phyloP scores from a whole-genome alignment of 108 stramenopile genomes.

The Nitzschia sp. region DNA sequence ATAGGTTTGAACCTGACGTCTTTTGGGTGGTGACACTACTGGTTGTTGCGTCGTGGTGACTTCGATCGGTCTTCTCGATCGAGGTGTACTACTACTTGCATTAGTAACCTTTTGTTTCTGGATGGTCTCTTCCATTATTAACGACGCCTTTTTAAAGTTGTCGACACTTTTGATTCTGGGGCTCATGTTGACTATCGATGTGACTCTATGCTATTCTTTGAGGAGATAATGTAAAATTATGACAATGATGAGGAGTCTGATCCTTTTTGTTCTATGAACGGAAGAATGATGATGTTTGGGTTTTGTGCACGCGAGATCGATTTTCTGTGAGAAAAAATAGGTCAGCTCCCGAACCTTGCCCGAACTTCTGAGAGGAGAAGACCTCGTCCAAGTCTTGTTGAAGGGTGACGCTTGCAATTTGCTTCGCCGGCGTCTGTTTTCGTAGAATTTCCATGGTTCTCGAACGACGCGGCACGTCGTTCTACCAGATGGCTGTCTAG shows the following conservation, averaged over 20 bases:
- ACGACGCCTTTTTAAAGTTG: not conserved
- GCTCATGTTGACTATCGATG: not conserved
- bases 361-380: not conserved
- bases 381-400: not conserved
- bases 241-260: no score
- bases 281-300: no score
- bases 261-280: no score
- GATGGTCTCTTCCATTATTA: not conserved
- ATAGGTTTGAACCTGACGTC: constrained; percentile 1
- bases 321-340: not conserved
- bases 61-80: not conserved
- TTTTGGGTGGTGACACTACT: not conserved
- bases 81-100: no score
- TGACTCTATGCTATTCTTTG: no score
- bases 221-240: no score
- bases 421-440: not conserved
- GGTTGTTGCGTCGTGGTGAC: not conserved
- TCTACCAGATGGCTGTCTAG: no score
- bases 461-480: no score
- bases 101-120: not conserved
- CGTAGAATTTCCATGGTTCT: no score
- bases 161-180: constrained; percentile 1
- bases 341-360: no score
- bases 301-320: no score
- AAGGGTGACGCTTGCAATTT: not conserved